Conservation (phyloP, 2,329 filamentous ascomycete genomes). For the Sporothrix sp. region DNA sequence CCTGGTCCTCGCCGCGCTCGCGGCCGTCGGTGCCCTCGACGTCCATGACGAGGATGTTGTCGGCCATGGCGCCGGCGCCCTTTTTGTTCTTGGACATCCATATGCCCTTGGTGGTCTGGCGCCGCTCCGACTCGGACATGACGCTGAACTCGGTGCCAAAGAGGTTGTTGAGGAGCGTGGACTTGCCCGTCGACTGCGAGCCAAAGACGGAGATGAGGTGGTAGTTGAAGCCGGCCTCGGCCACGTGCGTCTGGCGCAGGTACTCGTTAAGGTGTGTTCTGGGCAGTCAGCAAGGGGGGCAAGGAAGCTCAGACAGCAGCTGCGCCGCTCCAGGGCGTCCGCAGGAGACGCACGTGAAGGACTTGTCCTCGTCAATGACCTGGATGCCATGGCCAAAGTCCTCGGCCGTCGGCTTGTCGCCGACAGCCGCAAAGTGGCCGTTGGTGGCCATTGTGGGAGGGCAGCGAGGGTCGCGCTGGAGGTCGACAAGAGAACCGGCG, state of each 20-base stretch:
- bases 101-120: conserved; percentile 97
- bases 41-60: conserved; percentile 98
- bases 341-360: conserved; percentile 69
- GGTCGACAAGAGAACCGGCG: no score
- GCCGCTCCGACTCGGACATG: conserved; percentile 89
- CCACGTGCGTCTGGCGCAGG: conserved; percentile 67
- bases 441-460: conserved; percentile 47
- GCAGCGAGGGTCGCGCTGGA: neutral
- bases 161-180: conserved; percentile 87
- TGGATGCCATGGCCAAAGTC: conserved; percentile 91
- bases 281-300: conserved; percentile 14
- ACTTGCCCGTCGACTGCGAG: conserved; percentile 97
- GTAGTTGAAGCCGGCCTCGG: conserved; percentile 93
- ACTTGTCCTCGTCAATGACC: conserved; percentile 91
- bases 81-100: conserved; percentile 98
- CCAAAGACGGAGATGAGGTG: conserved; percentile 98
- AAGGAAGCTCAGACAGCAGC: conserved; percentile 6
- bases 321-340: neutral
- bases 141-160: conserved; percentile 96
- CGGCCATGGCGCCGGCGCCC: conserved; percentile 62
- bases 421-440: conserved; percentile 68
- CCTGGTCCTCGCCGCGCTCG: conserved; percentile 94
- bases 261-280: conserved; percentile 75
- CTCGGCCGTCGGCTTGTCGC: conserved; percentile 52
- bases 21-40: conserved; percentile 96